Percentiles rank a stretch among this genome's conserved stretches.
phyloP scores from a whole-genome alignment of 2,329 filamentous ascomycete species.

The Cladophialophora psammophila region DNA sequence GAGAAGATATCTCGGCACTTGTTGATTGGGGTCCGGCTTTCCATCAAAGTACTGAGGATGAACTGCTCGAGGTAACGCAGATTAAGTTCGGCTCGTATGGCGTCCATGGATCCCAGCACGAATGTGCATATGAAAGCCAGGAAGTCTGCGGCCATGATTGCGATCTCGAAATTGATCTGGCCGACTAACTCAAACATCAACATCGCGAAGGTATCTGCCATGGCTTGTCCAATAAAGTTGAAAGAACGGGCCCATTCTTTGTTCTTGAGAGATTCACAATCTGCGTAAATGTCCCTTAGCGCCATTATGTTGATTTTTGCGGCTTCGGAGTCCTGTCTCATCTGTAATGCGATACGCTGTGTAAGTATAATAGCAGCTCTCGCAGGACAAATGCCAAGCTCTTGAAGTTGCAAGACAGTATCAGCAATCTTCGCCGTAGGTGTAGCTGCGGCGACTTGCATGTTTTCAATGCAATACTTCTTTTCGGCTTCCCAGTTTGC shows the following conservation, averaged over 20 bases:
- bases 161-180: slow-evolving; percentile 8
- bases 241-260: slow-evolving; percentile 30
- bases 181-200: slow-evolving; percentile 16
- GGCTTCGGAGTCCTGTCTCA: slow-evolving; percentile 22
- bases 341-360: slow-evolving; percentile 31
- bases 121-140: slow-evolving; percentile 28
- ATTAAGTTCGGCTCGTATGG: slow-evolving; percentile 19
- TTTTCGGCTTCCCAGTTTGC: slow-evolving; percentile 27
- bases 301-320: slow-evolving; percentile 19
- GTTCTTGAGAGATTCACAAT: slow-evolving; percentile 16
- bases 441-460: slow-evolving; percentile 16
- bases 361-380: slow-evolving; percentile 27
- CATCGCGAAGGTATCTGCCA: slow-evolving; percentile 26
- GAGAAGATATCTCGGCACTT: slow-evolving; percentile 22
- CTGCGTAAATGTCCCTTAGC: slow-evolving; percentile 12
- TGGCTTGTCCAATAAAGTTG: slow-evolving; percentile 23
- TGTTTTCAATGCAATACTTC: slow-evolving; percentile 29
- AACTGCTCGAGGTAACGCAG: slow-evolving; percentile 29
- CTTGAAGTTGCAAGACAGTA: slow-evolving; percentile 20
- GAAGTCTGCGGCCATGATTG: slow-evolving; percentile 30
- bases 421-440: slow-evolving; percentile 18
- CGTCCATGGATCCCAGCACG: slow-evolving; percentile 19
- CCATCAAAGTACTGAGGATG: slow-evolving; percentile 20
- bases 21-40: slow-evolving; percentile 4
- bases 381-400: slow-evolving; percentile 31